These are phyloP conservation scores for Candolleomyces eurysporus DNA, from an alignment of 768 basidiomycete genomes.

Conservation along the genomic window DNA sequence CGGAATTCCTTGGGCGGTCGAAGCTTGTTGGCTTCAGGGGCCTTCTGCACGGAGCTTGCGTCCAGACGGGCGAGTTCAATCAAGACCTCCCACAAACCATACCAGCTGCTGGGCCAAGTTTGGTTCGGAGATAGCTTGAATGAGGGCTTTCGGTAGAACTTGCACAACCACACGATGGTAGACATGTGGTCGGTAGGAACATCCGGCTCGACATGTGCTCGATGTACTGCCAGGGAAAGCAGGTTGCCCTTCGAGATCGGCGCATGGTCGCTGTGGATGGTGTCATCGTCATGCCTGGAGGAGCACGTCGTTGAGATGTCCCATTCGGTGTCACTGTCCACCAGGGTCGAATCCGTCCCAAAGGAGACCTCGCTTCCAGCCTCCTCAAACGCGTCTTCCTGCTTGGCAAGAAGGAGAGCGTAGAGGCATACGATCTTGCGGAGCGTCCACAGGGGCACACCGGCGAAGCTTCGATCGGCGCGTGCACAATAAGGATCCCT, in stretches of 20 bases:
- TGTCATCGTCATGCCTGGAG: constrained; percentile 12
- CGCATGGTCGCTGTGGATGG: background rate
- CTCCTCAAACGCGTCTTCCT: constrained; percentile 8
- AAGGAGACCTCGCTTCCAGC: constrained; percentile 26
- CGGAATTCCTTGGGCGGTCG: background rate
- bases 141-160: background rate
- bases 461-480: constrained; percentile 59
- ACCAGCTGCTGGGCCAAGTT: constrained; percentile 49
- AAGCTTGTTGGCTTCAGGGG: background rate
- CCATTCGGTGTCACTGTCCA: constrained; percentile 46
- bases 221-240: background rate
- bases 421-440: constrained; percentile 63
- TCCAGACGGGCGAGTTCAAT: constrained; percentile 38
- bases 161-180: background rate
- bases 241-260: constrained; percentile 5
- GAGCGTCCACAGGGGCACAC: constrained; percentile 63
- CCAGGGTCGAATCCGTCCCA: constrained; percentile 50
- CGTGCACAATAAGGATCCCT: constrained; percentile 56
- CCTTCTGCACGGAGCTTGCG: background rate
- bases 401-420: constrained; percentile 40
- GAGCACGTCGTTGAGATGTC: constrained; percentile 18
- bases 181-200: background rate
- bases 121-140: background rate
- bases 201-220: background rate
- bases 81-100: constrained; percentile 54